These are phyloP conservation scores for Pichia cephalocereana DNA, from an alignment of 805 yeast species.

Conservation along the genomic window DNA sequence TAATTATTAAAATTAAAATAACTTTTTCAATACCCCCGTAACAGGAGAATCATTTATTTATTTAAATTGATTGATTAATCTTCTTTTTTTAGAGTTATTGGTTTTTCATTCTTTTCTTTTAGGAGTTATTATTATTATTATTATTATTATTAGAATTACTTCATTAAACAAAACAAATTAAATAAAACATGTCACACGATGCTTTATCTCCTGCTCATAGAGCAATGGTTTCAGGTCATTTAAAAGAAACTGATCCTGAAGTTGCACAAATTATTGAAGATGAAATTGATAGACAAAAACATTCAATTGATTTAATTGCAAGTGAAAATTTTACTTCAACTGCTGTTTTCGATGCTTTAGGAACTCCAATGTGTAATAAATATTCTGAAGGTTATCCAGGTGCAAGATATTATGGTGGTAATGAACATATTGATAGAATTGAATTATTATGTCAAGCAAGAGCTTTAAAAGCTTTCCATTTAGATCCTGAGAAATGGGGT, in stretches of 20 bases:
- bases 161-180: background rate
- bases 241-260: conserved; percentile 67
- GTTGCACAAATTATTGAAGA: conserved; percentile 62
- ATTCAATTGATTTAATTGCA: conserved; percentile 89
- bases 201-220: conserved; percentile 61
- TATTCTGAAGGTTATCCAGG: conserved; percentile 99
- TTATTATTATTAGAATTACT: no score
- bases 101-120: no score
- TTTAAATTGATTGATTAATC: no score
- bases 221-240: conserved; percentile 54
- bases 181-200: conserved; percentile 29
- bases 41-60: no score
- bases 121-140: no score
- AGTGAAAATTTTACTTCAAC: conserved; percentile 96
- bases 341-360: conserved; percentile 92
- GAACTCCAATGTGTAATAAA: conserved; percentile 97
- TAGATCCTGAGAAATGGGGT: conserved; percentile 86
- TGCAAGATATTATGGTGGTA: conserved; percentile 98
- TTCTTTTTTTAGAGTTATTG: no score
- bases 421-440: conserved; percentile 91
- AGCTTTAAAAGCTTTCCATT: conserved; percentile 82
- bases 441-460: conserved; percentile 89
- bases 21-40: no score
- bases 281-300: conserved; percentile 87
- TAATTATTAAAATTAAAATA: no score